Base-by-base conservation (phyloP, 139 green algal species). In the Yamagishiella unicocca region DNA sequence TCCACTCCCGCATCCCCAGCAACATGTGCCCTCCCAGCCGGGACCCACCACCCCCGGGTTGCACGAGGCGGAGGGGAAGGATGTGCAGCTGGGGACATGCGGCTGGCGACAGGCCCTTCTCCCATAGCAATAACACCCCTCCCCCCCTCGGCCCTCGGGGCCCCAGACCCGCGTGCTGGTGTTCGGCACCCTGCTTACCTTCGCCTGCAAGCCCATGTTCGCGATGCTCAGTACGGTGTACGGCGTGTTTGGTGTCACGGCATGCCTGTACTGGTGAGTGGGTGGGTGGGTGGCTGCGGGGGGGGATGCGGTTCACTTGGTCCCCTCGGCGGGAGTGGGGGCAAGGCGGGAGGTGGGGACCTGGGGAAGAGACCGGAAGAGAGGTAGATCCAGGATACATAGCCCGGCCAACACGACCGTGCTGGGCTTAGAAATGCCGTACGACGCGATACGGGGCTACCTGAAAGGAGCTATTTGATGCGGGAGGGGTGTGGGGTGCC, bases 181-280 rank as follows among this genome's bases (percentile, higher is more conserved):
- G 70, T 95, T 97, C 53, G 96, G 96, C n/a, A 96, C 94, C 1
- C 70, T 96, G 12, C 90, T 98, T 14, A 97, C 95, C 3, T 88
- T 95, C 1, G 61, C 94, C 35, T 97, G 95, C 93, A 98, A 98
- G 91, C 96, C 96, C 55, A 97, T 98, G 94, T 98, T 97, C 62
- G 95, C 94, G 3, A 35, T 90, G 81, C 61, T 92, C 7, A 91
- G 90, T 62, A 90, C 78, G 38, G 91, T 97, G 46, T 94, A 94
- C 82, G 95, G 95, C 42, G 66, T 88, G 6, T 95, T 91, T 42
- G 95, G 95, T 27, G 87, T 93, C 31, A 89, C 87, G 0, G 92
- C 91, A 21, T 93, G 84, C 89, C 72, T 96, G 29, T 96, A 95
- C 82, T 98, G 95, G 93, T 85, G 61, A 33, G 78, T 29, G 4